phyloP scores from a whole-genome alignment of 2,329 filamentous ascomycete genomes.

The Clonostachys solani region DNA sequence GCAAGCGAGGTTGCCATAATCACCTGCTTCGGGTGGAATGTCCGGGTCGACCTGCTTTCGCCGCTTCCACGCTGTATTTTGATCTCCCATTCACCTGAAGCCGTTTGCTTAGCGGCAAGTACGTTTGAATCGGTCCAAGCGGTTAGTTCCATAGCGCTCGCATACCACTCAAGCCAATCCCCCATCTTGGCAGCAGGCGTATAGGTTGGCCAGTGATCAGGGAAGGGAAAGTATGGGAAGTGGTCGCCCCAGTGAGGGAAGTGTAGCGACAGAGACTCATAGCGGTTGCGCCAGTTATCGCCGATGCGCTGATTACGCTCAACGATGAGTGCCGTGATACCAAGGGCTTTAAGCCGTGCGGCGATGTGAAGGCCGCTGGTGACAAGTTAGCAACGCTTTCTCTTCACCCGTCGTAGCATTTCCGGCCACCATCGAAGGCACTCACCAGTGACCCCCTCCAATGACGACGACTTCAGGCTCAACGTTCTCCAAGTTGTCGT shows the following conservation, averaged over 20 bases:
- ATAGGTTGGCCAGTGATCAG: constrained; percentile 64
- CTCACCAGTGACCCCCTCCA: constrained; percentile 27
- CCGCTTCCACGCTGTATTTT: constrained; percentile 34
- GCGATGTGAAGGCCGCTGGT: constrained; percentile 17
- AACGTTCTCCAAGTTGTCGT: constrained; percentile 12
- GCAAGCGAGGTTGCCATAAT: constrained; percentile 66
- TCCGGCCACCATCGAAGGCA: neutral
- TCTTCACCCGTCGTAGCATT: neutral
- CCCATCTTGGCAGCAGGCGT: constrained; percentile 69
- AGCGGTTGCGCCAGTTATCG: constrained; percentile 62
- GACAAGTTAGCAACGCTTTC: too few relatives aligned
- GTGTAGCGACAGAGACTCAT: constrained; percentile 63
- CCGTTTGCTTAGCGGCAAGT: constrained; percentile 14
- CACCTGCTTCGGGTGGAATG: constrained; percentile 57
- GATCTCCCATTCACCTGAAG: constrained; percentile 38
- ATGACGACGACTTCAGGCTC: constrained; percentile 52
- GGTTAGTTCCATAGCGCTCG: constrained; percentile 59
- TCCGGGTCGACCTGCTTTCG: constrained; percentile 14
- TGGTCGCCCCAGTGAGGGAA: constrained; percentile 61
- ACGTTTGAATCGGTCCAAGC: constrained; percentile 46
- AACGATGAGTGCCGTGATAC: constrained; percentile 49
- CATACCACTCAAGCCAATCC: constrained; percentile 66
- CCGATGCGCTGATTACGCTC: constrained; percentile 54
- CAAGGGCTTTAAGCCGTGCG: constrained; percentile 55
- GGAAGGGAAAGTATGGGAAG: constrained; percentile 62